Conservation (phyloP, 148 eudicot genomes). For the Bassia scoparia region DNA sequence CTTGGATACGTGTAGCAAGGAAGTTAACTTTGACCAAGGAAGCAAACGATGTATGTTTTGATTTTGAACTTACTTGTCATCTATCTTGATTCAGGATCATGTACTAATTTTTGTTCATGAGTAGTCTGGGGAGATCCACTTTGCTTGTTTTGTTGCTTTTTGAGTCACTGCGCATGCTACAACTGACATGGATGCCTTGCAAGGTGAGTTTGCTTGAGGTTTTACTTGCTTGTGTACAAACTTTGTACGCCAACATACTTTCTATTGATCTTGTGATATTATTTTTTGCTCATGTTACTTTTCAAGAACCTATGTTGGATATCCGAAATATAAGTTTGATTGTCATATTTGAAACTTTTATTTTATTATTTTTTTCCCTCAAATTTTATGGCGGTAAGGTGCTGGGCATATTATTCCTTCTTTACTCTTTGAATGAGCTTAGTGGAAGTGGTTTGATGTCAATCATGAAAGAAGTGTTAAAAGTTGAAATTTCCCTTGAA, state of each 20-base stretch:
- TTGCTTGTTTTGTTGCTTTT: conserved; percentile 78
- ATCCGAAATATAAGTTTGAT: not conserved
- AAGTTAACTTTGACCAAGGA: conserved; percentile 85
- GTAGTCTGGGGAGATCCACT: conserved; percentile 71
- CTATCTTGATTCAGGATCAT: not conserved
- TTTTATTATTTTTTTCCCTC: not conserved
- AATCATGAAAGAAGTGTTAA: not conserved
- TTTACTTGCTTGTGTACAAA: conserved; percentile 29
- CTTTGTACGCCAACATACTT: conserved; percentile 8
- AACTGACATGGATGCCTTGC: conserved; percentile 42
- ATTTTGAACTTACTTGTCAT: not conserved
- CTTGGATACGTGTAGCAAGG: conserved; percentile 82
- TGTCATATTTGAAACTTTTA: not conserved
- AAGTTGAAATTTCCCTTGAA: not conserved
- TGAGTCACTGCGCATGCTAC: conserved; percentile 52
- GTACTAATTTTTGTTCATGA: no score
- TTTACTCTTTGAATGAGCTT: conserved; percentile 3
- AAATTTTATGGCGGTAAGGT: not conserved
- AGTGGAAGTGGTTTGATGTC: not conserved
- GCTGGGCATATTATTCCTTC: not conserved
- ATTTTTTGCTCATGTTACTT: not conserved
- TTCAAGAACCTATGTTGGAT: not conserved
- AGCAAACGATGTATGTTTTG: conserved; percentile 57
- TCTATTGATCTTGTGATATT: not conserved
- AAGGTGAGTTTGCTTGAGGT: conserved; percentile 29